Base-by-base conservation (phyloP, 106 monocot genomes). In the Phalaenopsis equestris region DNA sequence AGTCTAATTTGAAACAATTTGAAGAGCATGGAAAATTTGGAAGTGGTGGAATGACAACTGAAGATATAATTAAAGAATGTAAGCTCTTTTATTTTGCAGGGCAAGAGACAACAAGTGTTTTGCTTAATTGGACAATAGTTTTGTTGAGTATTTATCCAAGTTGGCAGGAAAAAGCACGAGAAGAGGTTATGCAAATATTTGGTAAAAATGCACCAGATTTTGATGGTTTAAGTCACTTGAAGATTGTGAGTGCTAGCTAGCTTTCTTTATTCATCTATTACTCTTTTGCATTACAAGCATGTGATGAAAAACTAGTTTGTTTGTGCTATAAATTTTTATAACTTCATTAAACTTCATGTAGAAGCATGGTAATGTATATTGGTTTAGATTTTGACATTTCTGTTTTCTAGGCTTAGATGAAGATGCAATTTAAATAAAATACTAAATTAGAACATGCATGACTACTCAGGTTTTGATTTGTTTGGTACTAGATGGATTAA, bases 41-140 rank as follows among this genome's bases (percentile, higher is more conserved):
- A 16, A 78, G 80, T 24, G 21, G 38, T 30, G 83, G 52, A 47
- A 82, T 95, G 82, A 92, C 75, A 4, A 82, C 76, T 6, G 86
- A 92, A 6, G 92, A 95, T 1, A 72, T 95, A 55, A 90, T 92
- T 42, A 88, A 87, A 19, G 95, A 92, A 78, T 95, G 95, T 55
- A 92, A 86, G 68, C 81, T 95, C 15, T 95, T 95, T 82, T 95
- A 95, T 82, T 90, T 90, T 79, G 90, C 93, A 9, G 93, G 93
- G 12, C 82, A 87, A 49, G 90, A 93, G 84, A 95, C 88, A 0
- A 94, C 91, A 9, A 72, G 88, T 8, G 75, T 84, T 6, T 65
- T 86, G 56, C 89, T 94, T n/a, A 90, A 86, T 19, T 91, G 91
- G 91, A 94, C 94, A 42, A 79, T 90, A 75, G 45, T 92, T 23